phyloP scores from a whole-genome alignment of 108 stramenopile species.

The Epithemia pelagica region DNA sequence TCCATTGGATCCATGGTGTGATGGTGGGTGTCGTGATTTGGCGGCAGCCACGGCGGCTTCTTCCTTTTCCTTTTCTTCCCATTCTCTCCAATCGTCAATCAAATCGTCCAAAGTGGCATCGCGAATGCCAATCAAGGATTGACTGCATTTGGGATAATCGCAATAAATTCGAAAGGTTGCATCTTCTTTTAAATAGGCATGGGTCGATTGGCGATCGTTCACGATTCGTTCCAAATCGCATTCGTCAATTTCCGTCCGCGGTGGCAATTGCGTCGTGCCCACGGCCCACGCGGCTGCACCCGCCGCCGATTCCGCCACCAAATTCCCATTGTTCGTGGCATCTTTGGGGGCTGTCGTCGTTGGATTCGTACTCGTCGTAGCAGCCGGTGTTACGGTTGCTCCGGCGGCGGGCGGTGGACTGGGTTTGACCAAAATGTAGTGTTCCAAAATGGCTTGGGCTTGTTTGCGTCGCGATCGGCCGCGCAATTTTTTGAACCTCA shows the following conservation, averaged over 20 bases:
- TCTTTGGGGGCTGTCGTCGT: not conserved
- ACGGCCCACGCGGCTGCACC: too few relatives aligned
- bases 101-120: not conserved
- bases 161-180: not conserved
- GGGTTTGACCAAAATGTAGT: not conserved
- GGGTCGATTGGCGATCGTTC: not conserved
- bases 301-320: too few relatives aligned
- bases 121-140: slow-evolving; percentile 7
- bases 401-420: too few relatives aligned
- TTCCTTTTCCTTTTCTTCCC: not conserved
- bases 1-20: too few relatives aligned
- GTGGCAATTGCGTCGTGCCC: not conserved
- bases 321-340: not conserved
- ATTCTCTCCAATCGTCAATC: not conserved
- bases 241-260: slow-evolving; percentile 6
- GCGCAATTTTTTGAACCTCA: slow-evolving; percentile 44
- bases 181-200: not conserved
- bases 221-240: slow-evolving; percentile 1
- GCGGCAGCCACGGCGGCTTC: not conserved
- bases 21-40: too few relatives aligned
- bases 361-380: not conserved
- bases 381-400: not conserved
- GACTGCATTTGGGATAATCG: slow-evolving; percentile 8
- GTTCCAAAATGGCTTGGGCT: slow-evolving; percentile 34
- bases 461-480: slow-evolving; percentile 27